Evolutionary conservation across 495 filamentous ascomycete genomes (phyloP), one percentile per base, ranked within the genome.

Genomic region (Xylaria longipes): DNA sequence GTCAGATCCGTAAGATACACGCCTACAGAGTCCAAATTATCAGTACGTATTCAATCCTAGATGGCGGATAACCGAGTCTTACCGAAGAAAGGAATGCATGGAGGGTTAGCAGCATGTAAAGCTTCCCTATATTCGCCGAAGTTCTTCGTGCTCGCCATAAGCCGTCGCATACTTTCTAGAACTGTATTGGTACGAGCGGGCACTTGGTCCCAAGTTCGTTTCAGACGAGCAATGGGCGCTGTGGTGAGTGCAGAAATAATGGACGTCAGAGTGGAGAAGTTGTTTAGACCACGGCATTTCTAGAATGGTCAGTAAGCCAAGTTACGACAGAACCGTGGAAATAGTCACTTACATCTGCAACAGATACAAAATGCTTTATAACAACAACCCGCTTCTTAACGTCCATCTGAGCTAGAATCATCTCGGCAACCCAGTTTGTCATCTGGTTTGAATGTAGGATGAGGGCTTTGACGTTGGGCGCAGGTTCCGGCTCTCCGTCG

Each of bases 371-470:
- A 81, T 98, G 97, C 79, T 98, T 98, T 81, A 99, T 98, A 48
- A 99, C 97, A 25, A 97, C 91, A 35, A 98, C 96, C 71, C 96
- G 88, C 81, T 97, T 97, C 84, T 95, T 96, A 62, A 97, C 93
- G 79, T 98, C 96, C 41, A 88, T 85, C 79, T 99, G 97, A 3
- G 90, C 94, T 75, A 99, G 84, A 74, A 99, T 98, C 96, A 98
- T 98, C 80, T 99, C 95, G n/a, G 96, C 96, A 66, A 99, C 96
- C 97, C 97, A 98, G 80, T 98, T 99, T 25, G 96, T 98, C 81
- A 98, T 88, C 80, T 97, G 95, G 74, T 99, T 99, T 0, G 97
- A 98, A 80, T 99, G 96, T 54, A 98, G 86, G 82, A 99, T 99
- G 71, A 99, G 85, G 14, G 94, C 92, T 80, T 97, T 97, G 72